Evolutionary conservation across 805 yeast species (phyloP).

Genomic region (Yamadazyma philogaea): DNA sequence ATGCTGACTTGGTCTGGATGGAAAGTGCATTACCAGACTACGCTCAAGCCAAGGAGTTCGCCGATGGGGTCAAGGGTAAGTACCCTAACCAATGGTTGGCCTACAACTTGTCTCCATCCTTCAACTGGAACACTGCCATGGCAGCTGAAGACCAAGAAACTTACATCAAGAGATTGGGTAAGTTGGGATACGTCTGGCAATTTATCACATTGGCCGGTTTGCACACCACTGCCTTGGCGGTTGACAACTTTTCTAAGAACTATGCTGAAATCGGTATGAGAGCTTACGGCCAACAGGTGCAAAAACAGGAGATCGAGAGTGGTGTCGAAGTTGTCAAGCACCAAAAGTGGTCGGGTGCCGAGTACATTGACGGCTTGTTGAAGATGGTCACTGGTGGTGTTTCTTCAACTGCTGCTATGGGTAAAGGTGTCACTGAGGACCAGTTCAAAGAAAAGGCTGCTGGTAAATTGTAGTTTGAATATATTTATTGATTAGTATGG

Average conservation of each 20-base stretch:
- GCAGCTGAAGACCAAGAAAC: slow-evolving; percentile 81
- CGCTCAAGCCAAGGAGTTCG: slow-evolving; percentile 90
- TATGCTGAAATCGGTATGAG: slow-evolving; percentile 86
- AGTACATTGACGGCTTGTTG: slow-evolving; percentile 86
- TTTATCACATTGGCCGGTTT: slow-evolving; percentile 96
- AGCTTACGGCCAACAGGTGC: slow-evolving; percentile 88
- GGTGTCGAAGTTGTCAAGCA: slow-evolving; percentile 96
- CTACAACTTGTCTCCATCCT: slow-evolving; percentile 93
- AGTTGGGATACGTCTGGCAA: slow-evolving; percentile 95
- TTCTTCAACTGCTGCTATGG: slow-evolving; percentile 96
- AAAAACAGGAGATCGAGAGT: slow-evolving; percentile 79
- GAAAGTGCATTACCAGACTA: slow-evolving; percentile 94
- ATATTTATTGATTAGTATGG: not conserved
- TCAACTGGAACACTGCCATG: slow-evolving; percentile 98
- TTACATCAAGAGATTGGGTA: slow-evolving; percentile 79
- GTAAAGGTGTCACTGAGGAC: slow-evolving; percentile 96
- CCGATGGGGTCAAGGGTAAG: slow-evolving; percentile 78
- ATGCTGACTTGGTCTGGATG: slow-evolving; percentile 97
- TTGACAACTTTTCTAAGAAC: slow-evolving; percentile 76
- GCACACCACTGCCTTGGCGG: slow-evolving; percentile 92
- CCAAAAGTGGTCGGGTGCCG: slow-evolving; percentile 99
- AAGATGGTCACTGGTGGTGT: slow-evolving; percentile 93
- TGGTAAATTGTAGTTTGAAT: slow-evolving; percentile 13
- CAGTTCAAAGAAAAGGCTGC: slow-evolving; percentile 62
- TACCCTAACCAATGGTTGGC: slow-evolving; percentile 95